These are phyloP conservation scores for Cladobotryum protrusum DNA, from an alignment of 2,329 filamentous ascomycete species.

Conservation along the genomic window DNA sequence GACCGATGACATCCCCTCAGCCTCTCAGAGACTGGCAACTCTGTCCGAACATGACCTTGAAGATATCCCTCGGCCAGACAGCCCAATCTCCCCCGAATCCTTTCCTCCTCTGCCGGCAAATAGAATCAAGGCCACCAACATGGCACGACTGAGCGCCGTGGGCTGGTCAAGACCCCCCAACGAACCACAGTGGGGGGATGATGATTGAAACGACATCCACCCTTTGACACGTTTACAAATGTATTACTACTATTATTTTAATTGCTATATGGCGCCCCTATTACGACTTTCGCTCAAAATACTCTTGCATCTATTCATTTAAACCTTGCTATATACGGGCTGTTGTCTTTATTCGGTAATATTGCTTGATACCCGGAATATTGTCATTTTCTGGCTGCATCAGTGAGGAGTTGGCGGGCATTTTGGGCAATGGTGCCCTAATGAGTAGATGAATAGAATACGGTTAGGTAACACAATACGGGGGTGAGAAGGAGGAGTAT, in stretches of 20 bases:
- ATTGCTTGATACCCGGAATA: conserved; percentile 1
- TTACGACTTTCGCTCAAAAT: too few relatives aligned
- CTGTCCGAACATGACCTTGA: conserved; percentile 14
- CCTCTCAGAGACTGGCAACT: conserved; percentile 3
- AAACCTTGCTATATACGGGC: background rate
- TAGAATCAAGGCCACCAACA: conserved; percentile 26
- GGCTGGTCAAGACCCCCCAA: conserved; percentile 20
- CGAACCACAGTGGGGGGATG: conserved; percentile 36
- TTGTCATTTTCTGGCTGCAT: background rate
- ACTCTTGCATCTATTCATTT: background rate
- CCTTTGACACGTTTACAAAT: background rate
- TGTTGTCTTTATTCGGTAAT: background rate
- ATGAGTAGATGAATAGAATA: background rate
- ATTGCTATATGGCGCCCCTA: too few relatives aligned
- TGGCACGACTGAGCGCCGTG: conserved; percentile 32
- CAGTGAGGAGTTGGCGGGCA: background rate
- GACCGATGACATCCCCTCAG: background rate
- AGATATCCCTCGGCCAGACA: conserved; percentile 36
- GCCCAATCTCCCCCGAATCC: conserved; percentile 30
- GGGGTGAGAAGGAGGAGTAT: background rate
- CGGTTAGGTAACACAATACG: background rate
- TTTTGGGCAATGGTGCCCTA: background rate
- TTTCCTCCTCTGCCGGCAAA: conserved; percentile 21
- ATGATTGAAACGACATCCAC: conserved; percentile 22
- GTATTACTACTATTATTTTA: background rate